phyloP scores from a whole-genome alignment of 345 rosid species.

The Boechera stricta region DNA sequence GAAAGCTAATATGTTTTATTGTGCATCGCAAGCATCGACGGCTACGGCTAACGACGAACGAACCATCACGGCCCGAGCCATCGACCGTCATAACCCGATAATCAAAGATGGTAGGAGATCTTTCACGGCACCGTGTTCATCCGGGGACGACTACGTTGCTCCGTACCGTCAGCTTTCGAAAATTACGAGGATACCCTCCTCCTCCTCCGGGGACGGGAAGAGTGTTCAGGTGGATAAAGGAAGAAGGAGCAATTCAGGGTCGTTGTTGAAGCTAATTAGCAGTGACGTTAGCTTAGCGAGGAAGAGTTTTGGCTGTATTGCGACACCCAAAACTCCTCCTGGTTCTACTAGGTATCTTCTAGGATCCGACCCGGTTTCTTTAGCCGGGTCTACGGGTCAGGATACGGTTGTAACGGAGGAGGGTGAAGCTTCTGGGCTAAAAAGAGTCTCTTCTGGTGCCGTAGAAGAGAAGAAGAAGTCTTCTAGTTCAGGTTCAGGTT shows the following conservation, averaged over 20 bases:
- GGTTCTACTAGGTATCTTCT: slow-evolving; percentile 76
- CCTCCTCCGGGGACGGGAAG: slow-evolving; percentile 23
- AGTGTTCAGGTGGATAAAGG: slow-evolving; percentile 17
- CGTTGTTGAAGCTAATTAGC: slow-evolving; percentile 29
- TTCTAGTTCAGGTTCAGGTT: slow-evolving; percentile 41
- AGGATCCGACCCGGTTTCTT: slow-evolving; percentile 48
- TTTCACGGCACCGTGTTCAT: slow-evolving; percentile 46
- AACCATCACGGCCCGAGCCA: slow-evolving; percentile 32
- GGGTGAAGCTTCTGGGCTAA: slow-evolving; percentile 27
- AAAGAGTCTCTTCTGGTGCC: neutral
- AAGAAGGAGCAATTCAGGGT: slow-evolving; percentile 29
- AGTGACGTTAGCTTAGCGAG: slow-evolving; percentile 34
- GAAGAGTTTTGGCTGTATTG: slow-evolving; percentile 50
- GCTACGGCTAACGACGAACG: slow-evolving; percentile 49
- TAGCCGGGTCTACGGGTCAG: slow-evolving; percentile 51
- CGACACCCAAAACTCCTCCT: slow-evolving; percentile 54
- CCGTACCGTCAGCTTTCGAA: slow-evolving; percentile 39
- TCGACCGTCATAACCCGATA: slow-evolving; percentile 83
- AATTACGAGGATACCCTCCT: slow-evolving; percentile 39
- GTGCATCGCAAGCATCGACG: slow-evolving; percentile 91
- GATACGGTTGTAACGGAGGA: slow-evolving; percentile 48
- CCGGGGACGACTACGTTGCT: slow-evolving; percentile 38
- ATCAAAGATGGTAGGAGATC: slow-evolving; percentile 67
- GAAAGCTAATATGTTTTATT: slow-evolving; percentile 59
- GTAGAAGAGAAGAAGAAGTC: slow-evolving; percentile 33